Evolutionary conservation across 148 eudicot genomes (phyloP), one percentile per base, ranked within the genome.

Genomic region (Camellia granthamiana): DNA sequence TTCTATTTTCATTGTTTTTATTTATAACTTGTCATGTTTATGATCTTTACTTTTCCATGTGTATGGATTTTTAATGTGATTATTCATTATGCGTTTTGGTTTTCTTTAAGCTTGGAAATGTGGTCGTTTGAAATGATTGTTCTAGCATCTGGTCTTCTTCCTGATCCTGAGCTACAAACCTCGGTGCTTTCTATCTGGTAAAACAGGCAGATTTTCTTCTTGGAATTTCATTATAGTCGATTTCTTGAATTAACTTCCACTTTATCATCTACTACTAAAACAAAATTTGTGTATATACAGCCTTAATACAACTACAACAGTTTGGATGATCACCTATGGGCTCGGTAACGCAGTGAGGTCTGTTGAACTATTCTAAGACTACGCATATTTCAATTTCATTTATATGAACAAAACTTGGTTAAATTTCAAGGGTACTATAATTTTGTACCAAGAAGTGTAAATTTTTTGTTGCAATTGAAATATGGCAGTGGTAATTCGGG

Each of bases 61-160:
- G 46, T 56, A 1, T 46, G 56, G 51, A 56, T n/a, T 19, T 78
- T 44, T 30, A 30, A 49, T 12, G 70, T 11, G 74, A 30, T 30
- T 30, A 23, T 56, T 73, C 30, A n/a, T 43, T 21, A 18, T 30
- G 38, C 38, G 38, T 12, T 16, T 1, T 12, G 4, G 16, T 58
- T 18, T 46, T 46, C 15, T 71, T 71, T 15, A 77, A 95, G 98
- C 88, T 85, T 93, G 83, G 93, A 93, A 73, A 82, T 76, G 63
- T 95, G 99, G 99, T 95, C 99, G 41, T 93, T 95, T 80, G 94
- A 95, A 68, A 67, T 91, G 94, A 91, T 93, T 90, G 93, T 95
- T 78, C 87, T 93, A 55, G 80, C 89, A 70, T 87, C 97, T 61
- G 99, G 99, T 78, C 95, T 95, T 79, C 93, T 95, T 72, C 95